Evolutionary conservation across 1,284 basidiomycete genomes (phyloP).

Genomic region (Sanghuangporus baumii): DNA sequence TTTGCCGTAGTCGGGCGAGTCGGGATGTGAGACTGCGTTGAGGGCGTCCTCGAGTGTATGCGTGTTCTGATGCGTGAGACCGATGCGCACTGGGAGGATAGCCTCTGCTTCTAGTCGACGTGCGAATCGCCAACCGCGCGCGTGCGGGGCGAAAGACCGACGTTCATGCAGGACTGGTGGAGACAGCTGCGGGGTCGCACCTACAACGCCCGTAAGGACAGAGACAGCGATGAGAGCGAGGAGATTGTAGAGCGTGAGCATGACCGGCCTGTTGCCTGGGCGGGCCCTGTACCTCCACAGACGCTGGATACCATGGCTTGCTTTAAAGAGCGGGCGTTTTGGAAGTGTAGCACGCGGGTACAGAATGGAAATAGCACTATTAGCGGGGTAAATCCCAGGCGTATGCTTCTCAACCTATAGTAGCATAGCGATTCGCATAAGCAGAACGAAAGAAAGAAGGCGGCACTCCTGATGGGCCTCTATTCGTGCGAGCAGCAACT

Average conservation of each 20-base stretch:
- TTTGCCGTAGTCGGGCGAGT: constrained; percentile 31
- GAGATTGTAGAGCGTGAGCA: not conserved
- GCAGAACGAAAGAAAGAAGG: not conserved
- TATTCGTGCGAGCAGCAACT: not conserved
- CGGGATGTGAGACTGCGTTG: constrained; percentile 32
- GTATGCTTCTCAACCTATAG: not conserved
- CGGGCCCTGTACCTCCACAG: not conserved
- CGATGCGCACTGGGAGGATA: constrained; percentile 27
- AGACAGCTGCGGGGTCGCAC: constrained; percentile 3
- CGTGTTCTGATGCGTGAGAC: constrained; percentile 33
- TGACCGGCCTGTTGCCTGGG: not conserved
- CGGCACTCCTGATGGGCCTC: not conserved
- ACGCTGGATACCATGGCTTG: not conserved
- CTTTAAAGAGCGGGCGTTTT: not conserved
- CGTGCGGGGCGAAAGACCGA: constrained; percentile 11
- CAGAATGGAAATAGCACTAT: not conserved
- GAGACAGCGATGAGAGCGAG: not conserved
- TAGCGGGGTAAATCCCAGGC: not conserved
- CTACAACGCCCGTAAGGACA: not conserved
- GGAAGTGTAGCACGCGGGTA: not conserved
- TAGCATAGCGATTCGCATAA: not conserved
- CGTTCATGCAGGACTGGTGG: constrained; percentile 17
- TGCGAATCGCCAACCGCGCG: constrained; percentile 11
- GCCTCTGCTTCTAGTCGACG: constrained; percentile 14
- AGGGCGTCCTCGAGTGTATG: constrained; percentile 33